These are phyloP conservation scores for Silene conica DNA, from an alignment of 148 eudicot species.

Conservation along the genomic window DNA sequence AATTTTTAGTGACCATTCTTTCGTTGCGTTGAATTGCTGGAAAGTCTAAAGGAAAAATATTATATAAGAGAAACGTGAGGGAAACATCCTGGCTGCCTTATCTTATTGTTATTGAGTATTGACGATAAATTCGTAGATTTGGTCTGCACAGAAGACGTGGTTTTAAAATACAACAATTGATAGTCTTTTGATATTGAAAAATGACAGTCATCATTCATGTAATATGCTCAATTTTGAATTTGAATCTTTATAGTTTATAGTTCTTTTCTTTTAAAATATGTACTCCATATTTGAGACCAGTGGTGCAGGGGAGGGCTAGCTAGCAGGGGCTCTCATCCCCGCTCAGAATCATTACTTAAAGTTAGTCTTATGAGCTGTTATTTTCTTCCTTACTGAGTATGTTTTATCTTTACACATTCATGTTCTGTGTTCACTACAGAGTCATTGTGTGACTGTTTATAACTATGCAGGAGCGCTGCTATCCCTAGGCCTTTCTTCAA, in stretches of 20 bases:
- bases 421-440: background rate
- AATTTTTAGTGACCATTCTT: background rate
- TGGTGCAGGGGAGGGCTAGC: too few relatives aligned
- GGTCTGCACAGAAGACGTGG: background rate
- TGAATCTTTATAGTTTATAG: too few relatives aligned
- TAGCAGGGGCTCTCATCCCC: too few relatives aligned
- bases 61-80: background rate
- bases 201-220: too few relatives aligned
- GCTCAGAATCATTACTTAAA: background rate
- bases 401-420: background rate
- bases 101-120: background rate
- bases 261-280: too few relatives aligned
- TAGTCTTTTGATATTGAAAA: too few relatives aligned
- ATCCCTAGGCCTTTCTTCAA: slow-evolving; percentile 91
- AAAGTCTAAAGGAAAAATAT: background rate
- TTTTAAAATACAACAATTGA: too few relatives aligned
- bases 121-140: background rate
- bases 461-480: slow-evolving; percentile 55
- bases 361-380: background rate
- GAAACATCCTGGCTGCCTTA: background rate
- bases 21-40: background rate
- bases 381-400: too few relatives aligned
- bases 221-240: too few relatives aligned
- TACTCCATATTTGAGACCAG: too few relatives aligned
- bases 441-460: background rate